phyloP scores from a whole-genome alignment of 345 rosid genomes.

The Diplotaxis tenuifolia region DNA sequence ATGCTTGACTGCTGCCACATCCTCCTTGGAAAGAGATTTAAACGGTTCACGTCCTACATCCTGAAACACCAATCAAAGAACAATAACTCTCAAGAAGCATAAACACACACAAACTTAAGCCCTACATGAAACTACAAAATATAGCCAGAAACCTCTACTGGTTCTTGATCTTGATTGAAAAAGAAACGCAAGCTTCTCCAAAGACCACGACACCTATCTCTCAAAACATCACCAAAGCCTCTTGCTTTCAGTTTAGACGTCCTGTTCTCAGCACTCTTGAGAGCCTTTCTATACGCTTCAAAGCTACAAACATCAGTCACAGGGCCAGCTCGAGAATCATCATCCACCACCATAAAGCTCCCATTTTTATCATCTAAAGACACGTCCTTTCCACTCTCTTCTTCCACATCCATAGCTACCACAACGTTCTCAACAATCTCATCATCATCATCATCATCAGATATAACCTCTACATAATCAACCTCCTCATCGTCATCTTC shows the following conservation, averaged over 20 bases:
- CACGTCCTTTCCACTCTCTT: not conserved
- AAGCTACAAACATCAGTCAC: constrained; percentile 25
- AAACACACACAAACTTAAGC: constrained; percentile 11
- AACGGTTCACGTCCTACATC: constrained; percentile 21
- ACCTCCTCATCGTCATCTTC: constrained; percentile 28
- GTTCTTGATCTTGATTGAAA: constrained; percentile 45
- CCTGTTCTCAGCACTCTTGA: constrained; percentile 25
- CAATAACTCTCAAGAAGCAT: no score
- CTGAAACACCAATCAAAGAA: constrained; percentile 11
- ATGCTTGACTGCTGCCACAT: constrained; percentile 18
- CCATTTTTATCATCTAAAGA: constrained; percentile 15
- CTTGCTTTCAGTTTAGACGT: constrained; percentile 21
- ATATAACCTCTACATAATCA: not conserved
- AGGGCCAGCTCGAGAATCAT: constrained; percentile 3
- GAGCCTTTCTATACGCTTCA: constrained; percentile 34
- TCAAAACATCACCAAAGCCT: constrained; percentile 32
- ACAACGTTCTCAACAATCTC: constrained; percentile 3
- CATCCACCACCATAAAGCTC: constrained; percentile 21
- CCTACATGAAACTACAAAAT: not conserved
- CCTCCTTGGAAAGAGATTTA: constrained; percentile 23
- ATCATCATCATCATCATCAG: constrained; percentile 27
- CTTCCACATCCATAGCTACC: constrained; percentile 16
- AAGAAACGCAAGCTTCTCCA: constrained; percentile 39
- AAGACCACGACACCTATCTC: constrained; percentile 41
- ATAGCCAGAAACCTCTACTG: constrained; percentile 33